These are phyloP conservation scores for Schizochytrium sp. DNA, from an alignment of 108 stramenopile species.

Conservation along the genomic window DNA sequence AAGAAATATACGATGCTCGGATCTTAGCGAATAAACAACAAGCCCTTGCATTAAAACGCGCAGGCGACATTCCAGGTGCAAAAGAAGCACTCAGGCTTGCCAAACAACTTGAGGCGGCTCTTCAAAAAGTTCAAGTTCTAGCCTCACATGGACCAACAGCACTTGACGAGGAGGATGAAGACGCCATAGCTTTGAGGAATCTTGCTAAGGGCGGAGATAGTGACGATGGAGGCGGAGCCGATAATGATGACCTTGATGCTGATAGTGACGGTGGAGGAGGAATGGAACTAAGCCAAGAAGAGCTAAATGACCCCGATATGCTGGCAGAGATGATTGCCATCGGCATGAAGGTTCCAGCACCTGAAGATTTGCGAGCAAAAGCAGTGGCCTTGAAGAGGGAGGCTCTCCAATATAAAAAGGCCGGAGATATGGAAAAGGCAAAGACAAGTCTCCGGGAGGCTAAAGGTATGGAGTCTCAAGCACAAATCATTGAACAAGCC, in stretches of 20 bases:
- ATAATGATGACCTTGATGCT: background rate
- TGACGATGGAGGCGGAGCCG: background rate
- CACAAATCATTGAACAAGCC: background rate
- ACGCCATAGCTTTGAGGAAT: background rate
- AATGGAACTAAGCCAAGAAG: background rate
- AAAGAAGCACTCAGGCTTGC: constrained; percentile 28
- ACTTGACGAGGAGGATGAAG: background rate
- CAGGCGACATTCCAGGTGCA: constrained; percentile 17
- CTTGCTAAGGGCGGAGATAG: background rate
- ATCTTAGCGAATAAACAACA: background rate
- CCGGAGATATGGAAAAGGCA: background rate
- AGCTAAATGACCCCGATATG: constrained; percentile 4
- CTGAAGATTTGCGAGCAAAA: background rate
- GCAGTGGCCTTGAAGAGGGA: background rate
- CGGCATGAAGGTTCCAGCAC: constrained; percentile 51
- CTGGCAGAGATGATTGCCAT: constrained; percentile 32
- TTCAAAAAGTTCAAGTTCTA: background rate
- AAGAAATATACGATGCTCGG: constrained; percentile 28
- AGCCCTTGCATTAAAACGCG: constrained; percentile 30
- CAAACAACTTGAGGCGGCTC: constrained; percentile 34
- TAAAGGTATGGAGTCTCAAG: constrained; percentile 33
- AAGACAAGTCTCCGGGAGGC: background rate
- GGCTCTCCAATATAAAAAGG: constrained; percentile 24
- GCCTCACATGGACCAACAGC: background rate
- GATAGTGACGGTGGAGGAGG: background rate